phyloP scores from a whole-genome alignment of 495 filamentous ascomycete genomes.

The Staphylotrichum tortipilum region DNA sequence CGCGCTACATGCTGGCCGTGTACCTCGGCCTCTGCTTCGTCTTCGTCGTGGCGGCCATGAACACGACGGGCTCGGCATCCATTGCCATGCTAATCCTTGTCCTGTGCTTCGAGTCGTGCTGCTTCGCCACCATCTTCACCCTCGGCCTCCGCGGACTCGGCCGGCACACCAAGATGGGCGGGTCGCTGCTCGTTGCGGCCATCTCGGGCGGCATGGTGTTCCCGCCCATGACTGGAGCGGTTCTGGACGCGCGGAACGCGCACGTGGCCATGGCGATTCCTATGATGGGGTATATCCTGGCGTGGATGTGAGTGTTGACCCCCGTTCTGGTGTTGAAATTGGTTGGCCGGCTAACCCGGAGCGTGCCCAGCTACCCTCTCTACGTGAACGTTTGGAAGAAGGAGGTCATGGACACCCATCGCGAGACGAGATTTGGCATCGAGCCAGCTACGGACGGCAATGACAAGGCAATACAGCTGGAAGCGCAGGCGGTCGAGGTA shows the following conservation, averaged over 20 bases:
- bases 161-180: conserved; percentile 58
- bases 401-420: conserved; percentile 39
- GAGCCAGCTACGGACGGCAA: conserved; percentile 7
- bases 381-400: conserved; percentile 41
- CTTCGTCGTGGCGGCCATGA: background rate
- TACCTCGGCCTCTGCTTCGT: background rate
- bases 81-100: background rate
- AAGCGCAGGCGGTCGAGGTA: conserved; percentile 6
- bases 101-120: conserved; percentile 27
- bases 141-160: conserved; percentile 60
- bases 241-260: conserved; percentile 34
- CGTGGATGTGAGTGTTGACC: conserved; percentile 23
- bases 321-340: background rate
- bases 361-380: conserved; percentile 45
- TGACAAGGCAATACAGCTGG: conserved; percentile 14
- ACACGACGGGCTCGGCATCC: background rate
- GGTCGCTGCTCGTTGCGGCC: conserved; percentile 52
- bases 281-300: conserved; percentile 37
- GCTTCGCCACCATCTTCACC: conserved; percentile 64
- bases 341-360: conserved; percentile 32
- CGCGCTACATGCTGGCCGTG: background rate
- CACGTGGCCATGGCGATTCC: conserved; percentile 40
- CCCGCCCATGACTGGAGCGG: conserved; percentile 53
- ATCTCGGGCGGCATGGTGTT: conserved; percentile 58
- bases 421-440: conserved; percentile 31